Evolutionary conservation across 495 filamentous ascomycete genomes (phyloP).

Genomic region (Xylaria scruposa): DNA sequence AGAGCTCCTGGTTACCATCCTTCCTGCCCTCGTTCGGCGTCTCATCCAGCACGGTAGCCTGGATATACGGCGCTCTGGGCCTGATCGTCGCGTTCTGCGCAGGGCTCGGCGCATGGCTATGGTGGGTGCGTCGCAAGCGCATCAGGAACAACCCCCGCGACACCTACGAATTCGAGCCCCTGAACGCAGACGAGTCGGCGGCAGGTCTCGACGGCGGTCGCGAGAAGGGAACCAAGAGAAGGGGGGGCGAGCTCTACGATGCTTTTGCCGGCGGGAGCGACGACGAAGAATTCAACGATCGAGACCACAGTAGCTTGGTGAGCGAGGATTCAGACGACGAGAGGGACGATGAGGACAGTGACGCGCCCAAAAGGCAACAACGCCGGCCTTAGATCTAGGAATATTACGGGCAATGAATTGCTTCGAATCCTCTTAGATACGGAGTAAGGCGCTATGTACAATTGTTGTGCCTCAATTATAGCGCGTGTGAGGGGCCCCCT

Average conservation of each 20-base stretch:
- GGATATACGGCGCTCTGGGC: conserved; percentile 88
- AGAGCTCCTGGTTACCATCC: conserved; percentile 76
- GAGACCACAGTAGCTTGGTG: conserved; percentile 41
- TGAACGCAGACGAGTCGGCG: conserved; percentile 80
- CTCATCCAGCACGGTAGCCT: conserved; percentile 85
- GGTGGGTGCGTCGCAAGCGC: conserved; percentile 76
- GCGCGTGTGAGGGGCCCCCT: neutral
- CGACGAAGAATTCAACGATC: conserved; percentile 71
- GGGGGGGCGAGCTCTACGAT: conserved; percentile 89
- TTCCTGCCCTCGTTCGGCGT: conserved; percentile 97
- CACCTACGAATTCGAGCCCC: conserved; percentile 93
- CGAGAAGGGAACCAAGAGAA: conserved; percentile 53
- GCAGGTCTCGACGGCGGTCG: conserved; percentile 54
- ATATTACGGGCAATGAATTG: neutral
- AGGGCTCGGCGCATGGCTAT: conserved; percentile 80
- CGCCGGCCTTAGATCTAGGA: neutral
- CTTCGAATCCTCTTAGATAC: neutral
- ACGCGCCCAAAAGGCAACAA: neutral
- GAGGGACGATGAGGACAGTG: neutral
- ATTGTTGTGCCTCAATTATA: neutral
- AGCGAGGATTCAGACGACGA: conserved; percentile 35
- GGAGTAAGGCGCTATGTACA: neutral
- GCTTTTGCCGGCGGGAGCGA: conserved; percentile 80
- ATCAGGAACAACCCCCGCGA: conserved; percentile 76
- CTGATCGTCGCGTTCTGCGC: conserved; percentile 86